Evolutionary conservation across 2,329 filamentous ascomycete genomes (phyloP), one percentile per base, ranked within the genome.

Genomic region (Diaporthe sp.): DNA sequence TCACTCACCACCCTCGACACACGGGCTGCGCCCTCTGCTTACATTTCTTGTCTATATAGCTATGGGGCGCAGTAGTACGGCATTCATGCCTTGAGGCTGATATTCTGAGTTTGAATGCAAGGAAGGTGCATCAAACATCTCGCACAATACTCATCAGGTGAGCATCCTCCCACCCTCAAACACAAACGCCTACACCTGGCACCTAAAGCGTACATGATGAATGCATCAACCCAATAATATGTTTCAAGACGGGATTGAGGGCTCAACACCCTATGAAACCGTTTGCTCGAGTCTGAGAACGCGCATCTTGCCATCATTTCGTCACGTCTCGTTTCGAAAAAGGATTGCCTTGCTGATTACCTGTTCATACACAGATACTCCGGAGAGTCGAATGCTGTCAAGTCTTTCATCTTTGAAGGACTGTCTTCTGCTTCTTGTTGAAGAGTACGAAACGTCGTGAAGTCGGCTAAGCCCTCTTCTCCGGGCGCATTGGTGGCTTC

Each of bases 231-330:
- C 60, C 64, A 74, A 77, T 79, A 79, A 77, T 74, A 83, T 84
- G 82, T 83, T 84, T 83, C 81, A 83, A 83, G 82, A 84, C 82
- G 81, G 81, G 81, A 82, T 81, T 84, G 81, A 82, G 79, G 77
- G 69, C 33, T 64, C 33, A 52, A 76, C 78, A 73, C 74, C 78
- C 78, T 60, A 78, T 84, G 83, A 83, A 82, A 82, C 80, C 77
- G 80, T 64, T 74, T 76, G 75, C 75, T 58, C 66, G 40, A 66
- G 33, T 77, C 76, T 76, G 74, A 76, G 61, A 35, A 35, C 52
- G 30, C 57, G 58, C 50, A 17, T 54, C 52, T 71, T 28, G 64
- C 47, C 38, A 38, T 30, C n/a, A 35, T 45, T 17, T 30, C 38
- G 12, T 22, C 22, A 13, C 47, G n/a, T 54, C 47, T n/a, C n/a